Conservation (phyloP, 352 stramenopile genomes). For the Peronospora belbahrii region DNA sequence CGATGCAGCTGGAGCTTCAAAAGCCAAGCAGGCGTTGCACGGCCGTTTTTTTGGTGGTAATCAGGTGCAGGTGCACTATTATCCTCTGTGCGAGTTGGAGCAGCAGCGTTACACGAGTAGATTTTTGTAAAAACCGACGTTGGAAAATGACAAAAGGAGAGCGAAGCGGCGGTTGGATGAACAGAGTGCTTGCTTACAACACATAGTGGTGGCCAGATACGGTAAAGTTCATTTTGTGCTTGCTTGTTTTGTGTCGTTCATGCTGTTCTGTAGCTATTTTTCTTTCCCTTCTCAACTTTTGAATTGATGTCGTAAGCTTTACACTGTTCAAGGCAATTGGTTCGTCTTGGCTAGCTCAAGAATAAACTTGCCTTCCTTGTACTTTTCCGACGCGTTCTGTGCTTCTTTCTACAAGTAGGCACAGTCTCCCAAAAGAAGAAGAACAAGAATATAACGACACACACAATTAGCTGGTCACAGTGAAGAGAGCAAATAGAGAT, state of each 20-base stretch:
- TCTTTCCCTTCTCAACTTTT: not conserved
- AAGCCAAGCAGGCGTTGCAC: slow-evolving; percentile 53
- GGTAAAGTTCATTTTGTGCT: slow-evolving; percentile 17
- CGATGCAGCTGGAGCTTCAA: slow-evolving; percentile 32
- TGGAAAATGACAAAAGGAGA: not conserved
- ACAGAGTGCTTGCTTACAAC: slow-evolving; percentile 12
- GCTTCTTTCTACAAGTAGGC: slow-evolving; percentile 65
- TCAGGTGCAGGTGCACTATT: slow-evolving; percentile 61
- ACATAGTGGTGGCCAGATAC: slow-evolving; percentile 6
- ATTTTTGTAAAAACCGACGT: slow-evolving; percentile 43
- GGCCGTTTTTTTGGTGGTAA: slow-evolving; percentile 74
- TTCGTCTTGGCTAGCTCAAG: slow-evolving; percentile 91
- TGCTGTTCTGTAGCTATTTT: slow-evolving; percentile 24
- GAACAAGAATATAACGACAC: not conserved
- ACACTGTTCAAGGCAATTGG: slow-evolving; percentile 25
- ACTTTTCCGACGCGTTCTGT: slow-evolving; percentile 90
- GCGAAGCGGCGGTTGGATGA: slow-evolving; percentile 9
- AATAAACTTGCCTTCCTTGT: slow-evolving; percentile 96
- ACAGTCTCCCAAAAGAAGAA: not conserved
- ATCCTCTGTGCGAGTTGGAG: slow-evolving; percentile 38
- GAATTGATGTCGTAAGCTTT: slow-evolving; percentile 11
- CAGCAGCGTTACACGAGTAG: slow-evolving; percentile 39
- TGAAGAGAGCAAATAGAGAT: not conserved
- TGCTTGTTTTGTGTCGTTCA: slow-evolving; percentile 27
- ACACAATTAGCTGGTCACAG: not conserved